Conservation (phyloP, 495 filamentous ascomycete species). For the Pseudomonodictys pantanalensis region DNA sequence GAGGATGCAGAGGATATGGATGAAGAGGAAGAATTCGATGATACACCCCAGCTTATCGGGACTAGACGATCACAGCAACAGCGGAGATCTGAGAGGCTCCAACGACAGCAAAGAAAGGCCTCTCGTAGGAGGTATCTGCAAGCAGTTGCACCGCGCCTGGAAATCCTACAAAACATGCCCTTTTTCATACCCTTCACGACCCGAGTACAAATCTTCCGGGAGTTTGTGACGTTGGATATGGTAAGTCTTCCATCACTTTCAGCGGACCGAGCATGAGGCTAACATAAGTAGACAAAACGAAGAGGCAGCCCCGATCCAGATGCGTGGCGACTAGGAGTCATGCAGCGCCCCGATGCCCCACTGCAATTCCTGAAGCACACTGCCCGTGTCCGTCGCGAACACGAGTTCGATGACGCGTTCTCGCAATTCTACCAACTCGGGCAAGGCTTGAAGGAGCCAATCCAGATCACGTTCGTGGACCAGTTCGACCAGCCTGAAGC, state of each 20-base stretch:
- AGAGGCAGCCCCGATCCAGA: constrained; percentile 76
- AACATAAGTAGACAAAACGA: constrained; percentile 49
- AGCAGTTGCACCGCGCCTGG: constrained; percentile 74
- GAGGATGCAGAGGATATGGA: constrained; percentile 48
- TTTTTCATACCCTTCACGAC: constrained; percentile 94
- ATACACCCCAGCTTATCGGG: constrained; percentile 47
- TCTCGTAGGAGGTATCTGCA: constrained; percentile 67
- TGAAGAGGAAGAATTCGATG: constrained; percentile 50
- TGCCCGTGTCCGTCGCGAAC: constrained; percentile 75
- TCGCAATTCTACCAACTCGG: constrained; percentile 78
- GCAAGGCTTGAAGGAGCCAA: constrained; percentile 88
- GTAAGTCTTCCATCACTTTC: constrained; percentile 41
- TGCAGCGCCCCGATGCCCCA: constrained; percentile 39
- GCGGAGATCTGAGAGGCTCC: constrained; percentile 52
- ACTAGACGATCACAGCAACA: constrained; percentile 54
- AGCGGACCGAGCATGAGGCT: background rate
- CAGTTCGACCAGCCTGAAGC: constrained; percentile 83
- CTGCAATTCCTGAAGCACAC: constrained; percentile 68
- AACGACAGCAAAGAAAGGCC: constrained; percentile 60
- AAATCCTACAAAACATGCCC: constrained; percentile 93
- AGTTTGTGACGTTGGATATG: constrained; percentile 86
- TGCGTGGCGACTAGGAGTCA: constrained; percentile 67
- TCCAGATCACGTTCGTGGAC: constrained; percentile 96
- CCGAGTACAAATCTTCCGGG: constrained; percentile 87
- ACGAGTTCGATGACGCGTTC: constrained; percentile 83